Evolutionary conservation across 139 green algal genomes (phyloP), one percentile per base, ranked within the genome.

Genomic region (Coccomyxa sp.): DNA sequence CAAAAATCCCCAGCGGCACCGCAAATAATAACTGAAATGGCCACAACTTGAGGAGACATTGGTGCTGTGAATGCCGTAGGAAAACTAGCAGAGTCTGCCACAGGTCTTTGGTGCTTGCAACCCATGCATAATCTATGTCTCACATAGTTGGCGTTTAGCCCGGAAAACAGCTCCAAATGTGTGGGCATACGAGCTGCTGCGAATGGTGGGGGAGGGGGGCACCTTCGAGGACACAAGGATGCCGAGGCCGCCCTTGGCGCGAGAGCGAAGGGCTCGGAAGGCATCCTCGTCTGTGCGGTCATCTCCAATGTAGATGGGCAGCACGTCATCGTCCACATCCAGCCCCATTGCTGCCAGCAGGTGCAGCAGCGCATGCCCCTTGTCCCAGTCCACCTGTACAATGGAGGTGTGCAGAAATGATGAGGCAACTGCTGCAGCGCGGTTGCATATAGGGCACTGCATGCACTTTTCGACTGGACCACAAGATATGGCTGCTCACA

Each of bases 241-340:
- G 81, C 95, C 95, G 17, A 90, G 84, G 25, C 90, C 92, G 45
- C 86, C 87, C 57, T 83, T 58, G 16, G 31, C 31, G 17, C 81
- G 85, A 28, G 86, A 58, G 0, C 79, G 32, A 31, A 93, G 88
- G 80, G 88, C 83, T 31, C 79, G 84, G 89, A 99, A 99, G 11
- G 97, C 97, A 83, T 99, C 97, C 87, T 99, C 97, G 86, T 99
- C 97, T 21, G 97, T 99, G 57, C 92, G 90, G 89, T 99, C 97
- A 85, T 99, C 97, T 0, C 97, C 97, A 17, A 99, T 92, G 91
- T 99, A 99, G 21, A 99, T 90, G 31, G 93, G 88, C 63, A 96
- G 85, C 30, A 97, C 93, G 71, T 94, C 88, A 0, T 83, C 51
- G 28, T 85, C 31, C 81, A 90, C 87, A 79, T 82, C 84, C 59